Conservation (phyloP, 2,329 filamentous ascomycete genomes). For the Venturia pyrina region DNA sequence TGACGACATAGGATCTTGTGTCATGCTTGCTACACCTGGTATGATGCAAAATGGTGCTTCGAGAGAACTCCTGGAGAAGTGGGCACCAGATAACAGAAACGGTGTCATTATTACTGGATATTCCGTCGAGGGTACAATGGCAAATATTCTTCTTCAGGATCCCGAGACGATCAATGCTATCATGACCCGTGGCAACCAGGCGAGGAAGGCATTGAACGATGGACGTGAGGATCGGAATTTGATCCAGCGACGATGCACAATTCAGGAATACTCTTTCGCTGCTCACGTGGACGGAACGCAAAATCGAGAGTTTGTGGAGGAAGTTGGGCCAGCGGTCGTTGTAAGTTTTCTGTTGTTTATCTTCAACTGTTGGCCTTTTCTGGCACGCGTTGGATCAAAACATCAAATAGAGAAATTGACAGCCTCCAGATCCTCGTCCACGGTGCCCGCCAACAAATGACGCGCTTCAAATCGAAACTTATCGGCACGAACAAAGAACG, state of each 20-base stretch:
- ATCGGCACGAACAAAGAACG: slow-evolving; percentile 84
- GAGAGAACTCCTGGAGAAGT: slow-evolving; percentile 82
- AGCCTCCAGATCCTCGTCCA: slow-evolving; percentile 74
- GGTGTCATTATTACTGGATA: slow-evolving; percentile 99
- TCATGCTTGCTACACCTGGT: slow-evolving; percentile 95
- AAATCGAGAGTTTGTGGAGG: slow-evolving; percentile 94
- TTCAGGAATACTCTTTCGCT: slow-evolving; percentile 91
- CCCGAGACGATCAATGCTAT: slow-evolving; percentile 91
- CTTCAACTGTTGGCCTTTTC: neutral
- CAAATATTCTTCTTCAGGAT: slow-evolving; percentile 87
- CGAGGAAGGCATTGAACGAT: slow-evolving; percentile 51
- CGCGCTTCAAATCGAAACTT: slow-evolving; percentile 87
- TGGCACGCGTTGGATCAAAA: neutral
- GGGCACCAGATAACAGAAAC: slow-evolving; percentile 93
- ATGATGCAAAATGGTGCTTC: slow-evolving; percentile 98
- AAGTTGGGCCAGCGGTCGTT: slow-evolving; percentile 83
- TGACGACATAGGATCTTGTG: slow-evolving; percentile 88
- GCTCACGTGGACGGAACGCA: slow-evolving; percentile 94
- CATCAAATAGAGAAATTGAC: slow-evolving; percentile 7
- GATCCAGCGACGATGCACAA: slow-evolving; percentile 84
- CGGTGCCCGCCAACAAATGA: slow-evolving; percentile 97
- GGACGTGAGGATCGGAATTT: slow-evolving; percentile 75
- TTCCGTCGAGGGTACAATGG: slow-evolving; percentile 97
- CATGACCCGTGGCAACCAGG: slow-evolving; percentile 56
- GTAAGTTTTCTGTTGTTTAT: slow-evolving; percentile 45